These are phyloP conservation scores for Kurtzmaniella quercitrusa DNA, from an alignment of 1,139 yeast species.

Conservation along the genomic window DNA sequence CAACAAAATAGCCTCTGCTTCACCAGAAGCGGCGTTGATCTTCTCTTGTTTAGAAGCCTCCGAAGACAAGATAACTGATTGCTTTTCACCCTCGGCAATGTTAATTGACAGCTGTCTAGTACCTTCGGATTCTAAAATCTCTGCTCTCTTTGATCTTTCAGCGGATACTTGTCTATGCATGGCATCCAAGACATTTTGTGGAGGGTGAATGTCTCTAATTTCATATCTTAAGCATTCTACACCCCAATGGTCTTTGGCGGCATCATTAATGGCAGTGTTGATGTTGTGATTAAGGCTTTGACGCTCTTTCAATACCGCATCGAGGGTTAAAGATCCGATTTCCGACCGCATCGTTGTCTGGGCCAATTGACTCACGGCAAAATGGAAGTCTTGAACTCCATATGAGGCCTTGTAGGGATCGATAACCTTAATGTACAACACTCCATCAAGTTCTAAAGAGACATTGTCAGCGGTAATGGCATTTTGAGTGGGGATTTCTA, in stretches of 20 bases:
- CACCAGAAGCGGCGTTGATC: conserved; percentile 66
- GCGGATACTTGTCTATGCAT: conserved; percentile 90
- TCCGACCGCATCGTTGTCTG: conserved; percentile 91
- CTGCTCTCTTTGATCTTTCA: conserved; percentile 82
- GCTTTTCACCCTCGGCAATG: conserved; percentile 78
- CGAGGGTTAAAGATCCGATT: conserved; percentile 78
- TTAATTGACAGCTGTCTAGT: conserved; percentile 73
- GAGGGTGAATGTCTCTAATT: conserved; percentile 86
- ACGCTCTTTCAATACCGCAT: conserved; percentile 72
- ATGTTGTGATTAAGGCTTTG: conserved; percentile 69
- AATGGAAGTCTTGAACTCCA: conserved; percentile 85
- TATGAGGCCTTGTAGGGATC: conserved; percentile 86
- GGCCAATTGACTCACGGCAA: conserved; percentile 80
- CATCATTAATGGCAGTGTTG: conserved; percentile 77
- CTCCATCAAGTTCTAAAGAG: conserved; percentile 80
- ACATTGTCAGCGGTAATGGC: conserved; percentile 88
- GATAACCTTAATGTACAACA: conserved; percentile 68
- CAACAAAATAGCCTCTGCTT: conserved; percentile 60
- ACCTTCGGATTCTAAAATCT: conserved; percentile 84
- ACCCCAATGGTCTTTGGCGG: conserved; percentile 80
- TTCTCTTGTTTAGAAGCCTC: conserved; percentile 63
- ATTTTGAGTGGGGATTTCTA: conserved; percentile 78
- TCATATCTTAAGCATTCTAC: conserved; percentile 80
- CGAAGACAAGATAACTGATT: conserved; percentile 62
- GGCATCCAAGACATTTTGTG: conserved; percentile 79